phyloP scores from a whole-genome alignment of 495 filamentous ascomycete species.

The Penicillium ochrochloron region DNA sequence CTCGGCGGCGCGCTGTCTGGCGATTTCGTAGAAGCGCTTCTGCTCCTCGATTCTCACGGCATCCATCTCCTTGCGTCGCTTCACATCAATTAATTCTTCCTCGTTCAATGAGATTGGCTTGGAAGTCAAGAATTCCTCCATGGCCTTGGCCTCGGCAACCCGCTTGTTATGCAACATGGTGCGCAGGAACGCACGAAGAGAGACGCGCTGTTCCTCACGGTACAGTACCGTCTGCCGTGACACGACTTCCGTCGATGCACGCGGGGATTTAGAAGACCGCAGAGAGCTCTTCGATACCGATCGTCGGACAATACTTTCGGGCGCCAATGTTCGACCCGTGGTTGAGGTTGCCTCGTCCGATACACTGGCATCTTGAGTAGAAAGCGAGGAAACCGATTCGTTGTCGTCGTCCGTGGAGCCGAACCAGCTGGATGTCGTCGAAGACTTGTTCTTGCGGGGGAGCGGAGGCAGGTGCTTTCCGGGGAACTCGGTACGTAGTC shows the following conservation, averaged over 20 bases:
- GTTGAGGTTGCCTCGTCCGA: constrained; percentile 42
- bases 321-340: constrained; percentile 31
- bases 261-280: constrained; percentile 49
- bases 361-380: constrained; percentile 56
- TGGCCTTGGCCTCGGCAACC: constrained; percentile 77
- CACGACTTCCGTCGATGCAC: constrained; percentile 52
- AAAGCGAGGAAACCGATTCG: constrained; percentile 75
- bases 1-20: constrained; percentile 84
- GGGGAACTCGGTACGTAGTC: constrained; percentile 81
- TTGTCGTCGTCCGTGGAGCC: constrained; percentile 69
- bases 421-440: constrained; percentile 61
- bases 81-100: constrained; percentile 81
- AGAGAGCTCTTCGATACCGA: constrained; percentile 46
- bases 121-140: constrained; percentile 78
- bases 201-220: constrained; percentile 90
- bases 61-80: constrained; percentile 80
- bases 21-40: constrained; percentile 92
- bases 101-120: constrained; percentile 72
- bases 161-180: constrained; percentile 82
- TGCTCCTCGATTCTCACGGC: constrained; percentile 89
- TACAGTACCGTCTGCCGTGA: constrained; percentile 63
- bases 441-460: constrained; percentile 86
- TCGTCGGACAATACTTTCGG: constrained; percentile 32
- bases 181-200: constrained; percentile 85
- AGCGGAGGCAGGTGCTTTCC: constrained; percentile 87